Evolutionary conservation across 495 filamentous ascomycete species (phyloP).

Genomic region (Neurospora pannonica): DNA sequence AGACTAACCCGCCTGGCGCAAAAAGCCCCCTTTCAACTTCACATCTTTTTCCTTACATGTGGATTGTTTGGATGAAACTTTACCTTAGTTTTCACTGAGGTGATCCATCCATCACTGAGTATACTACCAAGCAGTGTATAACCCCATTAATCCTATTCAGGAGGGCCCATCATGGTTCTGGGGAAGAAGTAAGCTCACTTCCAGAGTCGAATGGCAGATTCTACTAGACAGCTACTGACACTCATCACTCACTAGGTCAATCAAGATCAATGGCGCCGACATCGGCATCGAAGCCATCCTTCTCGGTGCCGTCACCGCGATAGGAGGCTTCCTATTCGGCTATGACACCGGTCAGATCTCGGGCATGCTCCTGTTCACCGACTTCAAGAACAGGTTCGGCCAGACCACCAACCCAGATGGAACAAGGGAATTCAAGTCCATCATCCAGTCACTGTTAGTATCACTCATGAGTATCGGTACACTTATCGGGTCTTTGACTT

Average conservation of each 20-base stretch:
- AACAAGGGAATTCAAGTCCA: slow-evolving; percentile 19
- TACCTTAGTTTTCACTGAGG: neutral
- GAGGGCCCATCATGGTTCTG: neutral
- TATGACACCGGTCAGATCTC: slow-evolving; percentile 58
- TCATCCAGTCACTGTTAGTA: slow-evolving; percentile 32
- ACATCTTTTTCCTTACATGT: neutral
- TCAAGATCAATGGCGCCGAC: slow-evolving; percentile 27
- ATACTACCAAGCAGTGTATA: neutral
- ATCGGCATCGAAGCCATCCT: slow-evolving; percentile 25
- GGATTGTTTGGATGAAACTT: neutral
- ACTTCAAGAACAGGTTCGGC: slow-evolving; percentile 39
- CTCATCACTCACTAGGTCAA: slow-evolving; percentile 10
- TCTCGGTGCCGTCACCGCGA: slow-evolving; percentile 37
- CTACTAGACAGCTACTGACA: neutral
- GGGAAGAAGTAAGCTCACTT: neutral
- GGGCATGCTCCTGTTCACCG: slow-evolving; percentile 52
- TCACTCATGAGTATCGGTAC: slow-evolving; percentile 39
- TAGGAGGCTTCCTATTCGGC: slow-evolving; percentile 70
- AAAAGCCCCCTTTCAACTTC: too few species aligned
- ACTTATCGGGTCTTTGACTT: slow-evolving; percentile 27
- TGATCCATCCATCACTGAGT: neutral
- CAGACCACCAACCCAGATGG: slow-evolving; percentile 17
- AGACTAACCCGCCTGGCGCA: too few species aligned
- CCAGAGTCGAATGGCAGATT: neutral
- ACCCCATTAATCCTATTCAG: neutral